Evolutionary conservation across 805 yeast species (phyloP), one percentile per base, ranked within the genome.

Genomic region (Vanderwaltozyma verrucispora): DNA sequence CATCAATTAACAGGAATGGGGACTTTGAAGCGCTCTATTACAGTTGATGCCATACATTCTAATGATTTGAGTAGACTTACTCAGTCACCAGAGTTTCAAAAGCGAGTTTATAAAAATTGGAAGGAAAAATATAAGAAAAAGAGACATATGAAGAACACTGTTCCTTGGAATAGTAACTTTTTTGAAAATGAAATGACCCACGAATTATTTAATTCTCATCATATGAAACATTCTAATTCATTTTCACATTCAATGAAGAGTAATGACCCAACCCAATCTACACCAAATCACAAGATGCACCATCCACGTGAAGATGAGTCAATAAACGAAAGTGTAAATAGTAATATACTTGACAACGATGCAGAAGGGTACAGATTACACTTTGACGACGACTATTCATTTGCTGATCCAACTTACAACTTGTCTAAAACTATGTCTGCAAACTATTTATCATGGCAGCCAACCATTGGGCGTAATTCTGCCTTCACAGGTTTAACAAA

Each of bases 401-500:
- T 36, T 10, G 40, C 40, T 17, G 17, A 36, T 19, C 35, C 43
- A 17, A 39, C 46, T 4, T 42, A 42, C 7, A 45, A 45, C 2
- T 38, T 57, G 18, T 36, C 50, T 12, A 54, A 64, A 36, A 49
- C 54, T 5, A 67, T 70, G 69, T 72, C 77, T 23, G 63, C 78
- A 1, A 75, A 73, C 40, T 92, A 88, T 49, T 64, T 89, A 18
- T 87, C 96, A 0, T 87, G 94, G 85, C 72, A 72, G 24, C 96
- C 97, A 2, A 83, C 92, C 0, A 72, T 92, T 26, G 97, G 96
- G 10, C 72, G 96, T 58, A 92, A 92, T 59, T 89, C 97, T 0
- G 80, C 88, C 0, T 92, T 92, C 65, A 81, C 86, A 2, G 81
- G 81, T 13, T 59, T 92, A 30, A 75, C 85, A 3, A 84, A 77